These are phyloP conservation scores for Astragalus glycyphyllos DNA, from an alignment of 306 rosid genomes.

Conservation along the genomic window DNA sequence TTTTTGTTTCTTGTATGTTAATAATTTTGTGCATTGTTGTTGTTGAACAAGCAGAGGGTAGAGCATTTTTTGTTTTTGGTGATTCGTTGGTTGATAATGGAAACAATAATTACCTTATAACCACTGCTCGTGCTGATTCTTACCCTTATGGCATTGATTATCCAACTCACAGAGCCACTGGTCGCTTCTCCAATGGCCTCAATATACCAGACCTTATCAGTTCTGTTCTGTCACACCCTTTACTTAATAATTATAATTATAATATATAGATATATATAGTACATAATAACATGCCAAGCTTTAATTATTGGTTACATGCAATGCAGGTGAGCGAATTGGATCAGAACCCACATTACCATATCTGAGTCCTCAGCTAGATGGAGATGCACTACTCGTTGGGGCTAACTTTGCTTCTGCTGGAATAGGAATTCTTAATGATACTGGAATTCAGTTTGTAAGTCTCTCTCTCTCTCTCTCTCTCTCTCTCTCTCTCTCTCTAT, in stretches of 20 bases:
- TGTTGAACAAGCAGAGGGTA: constrained; percentile 41
- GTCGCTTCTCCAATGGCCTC: constrained; percentile 84
- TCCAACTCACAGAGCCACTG: constrained; percentile 75
- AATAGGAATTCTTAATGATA: constrained; percentile 90
- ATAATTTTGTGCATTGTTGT: not conserved
- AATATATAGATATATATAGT: too few species aligned
- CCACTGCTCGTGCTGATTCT: constrained; percentile 87
- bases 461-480: too few species aligned
- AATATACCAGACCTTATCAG: constrained; percentile 76
- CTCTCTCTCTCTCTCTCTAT: too few species aligned
- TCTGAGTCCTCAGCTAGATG: constrained; percentile 68
- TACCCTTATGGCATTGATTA: constrained; percentile 83
- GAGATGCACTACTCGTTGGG: constrained; percentile 66
- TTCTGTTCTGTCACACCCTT: not conserved
- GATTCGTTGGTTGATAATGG: constrained; percentile 94
- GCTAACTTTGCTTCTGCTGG: constrained; percentile 97
- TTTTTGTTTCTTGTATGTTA: constrained; percentile 20
- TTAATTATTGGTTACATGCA: not conserved
- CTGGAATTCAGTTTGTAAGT: constrained; percentile 87
- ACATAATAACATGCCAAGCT: not conserved
- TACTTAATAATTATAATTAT: too few species aligned
- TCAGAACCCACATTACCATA: constrained; percentile 79
- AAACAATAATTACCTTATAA: constrained; percentile 79
- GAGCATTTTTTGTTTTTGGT: constrained; percentile 88
- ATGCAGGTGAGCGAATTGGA: constrained; percentile 69